A percentile compares a stretch with the other conserved stretches of the same genome.
Evolutionary conservation across 2,329 filamentous ascomycete genomes (phyloP).

Genomic region (Cyphellophora attinorum): DNA sequence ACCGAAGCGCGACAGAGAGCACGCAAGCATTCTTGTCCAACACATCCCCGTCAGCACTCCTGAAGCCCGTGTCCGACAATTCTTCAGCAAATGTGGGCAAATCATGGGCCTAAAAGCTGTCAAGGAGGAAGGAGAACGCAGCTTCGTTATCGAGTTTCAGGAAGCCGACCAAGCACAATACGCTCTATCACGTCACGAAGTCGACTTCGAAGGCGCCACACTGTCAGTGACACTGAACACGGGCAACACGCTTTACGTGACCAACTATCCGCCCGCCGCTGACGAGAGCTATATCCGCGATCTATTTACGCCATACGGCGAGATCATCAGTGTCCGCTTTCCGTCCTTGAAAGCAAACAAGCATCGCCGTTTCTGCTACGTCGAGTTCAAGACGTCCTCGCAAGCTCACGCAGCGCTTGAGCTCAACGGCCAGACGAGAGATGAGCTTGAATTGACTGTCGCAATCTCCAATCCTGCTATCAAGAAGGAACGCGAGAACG

Average conservation of each 20-base stretch:
- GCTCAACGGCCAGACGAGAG: conserved; percentile 55
- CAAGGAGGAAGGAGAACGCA: conserved; percentile 51
- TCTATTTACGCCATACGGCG: conserved; percentile 58
- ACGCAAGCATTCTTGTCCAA: conserved; percentile 73
- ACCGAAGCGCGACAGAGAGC: conserved; percentile 76
- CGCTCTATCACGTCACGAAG: conserved; percentile 71
- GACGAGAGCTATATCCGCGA: conserved; percentile 43
- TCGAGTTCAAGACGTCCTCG: conserved; percentile 68
- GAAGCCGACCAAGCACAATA: conserved; percentile 69
- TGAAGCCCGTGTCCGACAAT: conserved; percentile 69
- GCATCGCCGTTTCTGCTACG: conserved; percentile 86
- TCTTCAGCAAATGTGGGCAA: conserved; percentile 82
- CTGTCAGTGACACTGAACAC: conserved; percentile 67
- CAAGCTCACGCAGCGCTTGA: conserved; percentile 61
- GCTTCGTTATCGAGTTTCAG: conserved; percentile 78
- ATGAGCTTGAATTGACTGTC: conserved; percentile 62
- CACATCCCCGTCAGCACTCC: conserved; percentile 63
- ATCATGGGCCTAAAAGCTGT: conserved; percentile 69
- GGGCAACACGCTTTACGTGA: conserved; percentile 74
- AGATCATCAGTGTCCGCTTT: conserved; percentile 77
- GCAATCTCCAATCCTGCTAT: conserved; percentile 76
- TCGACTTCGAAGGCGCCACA: conserved; percentile 62
- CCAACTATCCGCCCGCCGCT: conserved; percentile 66
- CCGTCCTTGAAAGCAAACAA: conserved; percentile 85
- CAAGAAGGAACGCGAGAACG: conserved; percentile 58